Conservation (phyloP, 257 asterid genomes). For the Ilex aquifolium region DNA sequence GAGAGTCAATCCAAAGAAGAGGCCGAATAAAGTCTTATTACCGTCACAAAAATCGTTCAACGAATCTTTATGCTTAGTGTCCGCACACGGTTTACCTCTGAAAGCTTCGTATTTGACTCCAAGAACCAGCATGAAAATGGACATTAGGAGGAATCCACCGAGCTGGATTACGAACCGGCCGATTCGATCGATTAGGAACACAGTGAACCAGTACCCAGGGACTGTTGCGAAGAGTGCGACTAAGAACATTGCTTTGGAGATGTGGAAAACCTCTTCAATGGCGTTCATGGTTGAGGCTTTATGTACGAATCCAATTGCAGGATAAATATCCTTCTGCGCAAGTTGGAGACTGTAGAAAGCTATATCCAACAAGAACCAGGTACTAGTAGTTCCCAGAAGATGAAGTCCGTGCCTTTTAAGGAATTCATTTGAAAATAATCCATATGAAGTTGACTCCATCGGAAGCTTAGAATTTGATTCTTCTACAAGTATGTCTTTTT, state of each 20-base stretch:
- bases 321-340: not conserved
- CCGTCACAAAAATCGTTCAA: not conserved
- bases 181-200: not conserved
- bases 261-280: not conserved
- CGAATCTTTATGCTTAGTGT: not conserved
- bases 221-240: not conserved
- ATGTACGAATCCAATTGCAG: not conserved
- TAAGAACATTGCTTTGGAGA: slow-evolving; percentile 1
- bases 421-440: not conserved
- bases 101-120: not conserved
- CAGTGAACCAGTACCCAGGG: slow-evolving; percentile 1
- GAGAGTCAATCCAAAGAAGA: not conserved
- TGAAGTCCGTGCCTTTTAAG: not conserved
- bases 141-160: not conserved
- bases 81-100: not conserved
- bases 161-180: not conserved
- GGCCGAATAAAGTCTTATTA: not conserved
- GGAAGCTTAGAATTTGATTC: not conserved
- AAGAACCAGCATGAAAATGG: not conserved
- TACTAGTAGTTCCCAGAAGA: too few relatives aligned
- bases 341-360: not conserved
- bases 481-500: not conserved
- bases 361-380: too few relatives aligned
- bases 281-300: not conserved
- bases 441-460: not conserved